These are phyloP conservation scores for Lasiodiplodia citricola DNA, from an alignment of 2,329 filamentous ascomycete species.

Conservation along the genomic window DNA sequence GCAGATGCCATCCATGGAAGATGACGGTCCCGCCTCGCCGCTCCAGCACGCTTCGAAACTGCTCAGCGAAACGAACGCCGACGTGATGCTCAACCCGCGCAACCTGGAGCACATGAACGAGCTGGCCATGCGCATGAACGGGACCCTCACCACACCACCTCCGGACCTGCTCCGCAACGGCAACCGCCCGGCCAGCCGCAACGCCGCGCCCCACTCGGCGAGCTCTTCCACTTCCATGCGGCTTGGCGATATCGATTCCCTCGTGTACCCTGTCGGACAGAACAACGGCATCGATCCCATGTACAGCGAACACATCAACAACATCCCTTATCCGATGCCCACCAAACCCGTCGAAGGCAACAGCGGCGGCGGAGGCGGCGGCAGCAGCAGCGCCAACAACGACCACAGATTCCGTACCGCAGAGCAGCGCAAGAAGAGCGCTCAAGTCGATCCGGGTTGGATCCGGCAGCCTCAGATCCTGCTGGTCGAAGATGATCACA, in stretches of 20 bases:
- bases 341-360: constrained; percentile 64
- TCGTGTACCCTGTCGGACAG: constrained; percentile 90
- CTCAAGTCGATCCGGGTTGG: constrained; percentile 68
- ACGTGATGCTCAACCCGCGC: constrained; percentile 67
- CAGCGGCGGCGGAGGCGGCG: constrained; percentile 28
- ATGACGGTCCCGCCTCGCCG: constrained; percentile 70
- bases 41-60: constrained; percentile 71
- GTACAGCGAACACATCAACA: constrained; percentile 91
- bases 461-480: constrained; percentile 76
- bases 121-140: constrained; percentile 59
- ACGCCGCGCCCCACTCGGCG: constrained; percentile 50
- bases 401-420: constrained; percentile 47
- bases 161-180: constrained; percentile 58
- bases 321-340: constrained; percentile 84
- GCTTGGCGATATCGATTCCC: constrained; percentile 66
- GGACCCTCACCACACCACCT: constrained; percentile 62
- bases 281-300: constrained; percentile 94
- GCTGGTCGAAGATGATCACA: constrained; percentile 82
- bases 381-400: constrained; percentile 27
- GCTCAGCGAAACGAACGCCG: constrained; percentile 68
- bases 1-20: constrained; percentile 53
- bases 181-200: constrained; percentile 51
- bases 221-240: constrained; percentile 57
- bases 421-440: constrained; percentile 62
- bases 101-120: constrained; percentile 70